Conservation (phyloP, 2,329 filamentous ascomycete genomes). For the Ophiocordyceps camponoti-saundersi region DNA sequence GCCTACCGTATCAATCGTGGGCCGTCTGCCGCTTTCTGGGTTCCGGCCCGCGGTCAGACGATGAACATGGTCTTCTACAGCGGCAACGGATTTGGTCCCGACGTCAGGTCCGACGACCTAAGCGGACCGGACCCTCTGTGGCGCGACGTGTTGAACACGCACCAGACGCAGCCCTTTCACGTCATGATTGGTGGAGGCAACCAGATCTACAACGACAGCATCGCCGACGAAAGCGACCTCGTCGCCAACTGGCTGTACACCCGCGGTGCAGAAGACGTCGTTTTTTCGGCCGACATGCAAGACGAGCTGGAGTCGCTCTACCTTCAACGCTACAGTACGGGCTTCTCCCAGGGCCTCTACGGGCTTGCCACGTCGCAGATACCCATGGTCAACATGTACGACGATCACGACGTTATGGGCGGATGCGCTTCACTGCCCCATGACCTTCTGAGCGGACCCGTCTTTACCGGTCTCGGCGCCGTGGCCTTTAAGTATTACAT, state of each 20-base stretch:
- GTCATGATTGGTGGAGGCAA: constrained; percentile 97
- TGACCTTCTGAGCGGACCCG: constrained; percentile 76
- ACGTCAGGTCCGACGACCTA: constrained; percentile 60
- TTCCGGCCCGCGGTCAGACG: constrained; percentile 62
- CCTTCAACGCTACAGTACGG: constrained; percentile 73
- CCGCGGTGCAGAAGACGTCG: constrained; percentile 58
- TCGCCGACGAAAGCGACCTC: constrained; percentile 54
- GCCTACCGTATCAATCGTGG: constrained; percentile 93
- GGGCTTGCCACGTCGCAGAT: constrained; percentile 88
- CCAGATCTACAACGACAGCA: constrained; percentile 87
- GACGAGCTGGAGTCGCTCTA: constrained; percentile 81
- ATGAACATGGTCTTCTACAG: constrained; percentile 99
- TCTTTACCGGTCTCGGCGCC: constrained; percentile 77
- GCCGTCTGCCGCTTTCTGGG: constrained; percentile 83
- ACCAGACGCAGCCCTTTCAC: constrained; percentile 85
- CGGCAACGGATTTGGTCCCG: constrained; percentile 86
- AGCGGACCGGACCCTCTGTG: constrained; percentile 92
- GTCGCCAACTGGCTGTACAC: constrained; percentile 77
- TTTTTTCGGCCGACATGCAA: constrained; percentile 70
- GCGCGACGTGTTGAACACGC: constrained; percentile 85
- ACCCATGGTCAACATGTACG: constrained; percentile 96
- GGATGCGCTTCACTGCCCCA: constrained; percentile 89
- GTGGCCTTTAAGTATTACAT: constrained; percentile 98
- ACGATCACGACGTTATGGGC: constrained; percentile 85
- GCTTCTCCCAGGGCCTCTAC: constrained; percentile 94